Evolutionary conservation across 116 monocot genomes (phyloP), one percentile per base, ranked within the genome.

Genomic region (Dioscorea cayenensis): DNA sequence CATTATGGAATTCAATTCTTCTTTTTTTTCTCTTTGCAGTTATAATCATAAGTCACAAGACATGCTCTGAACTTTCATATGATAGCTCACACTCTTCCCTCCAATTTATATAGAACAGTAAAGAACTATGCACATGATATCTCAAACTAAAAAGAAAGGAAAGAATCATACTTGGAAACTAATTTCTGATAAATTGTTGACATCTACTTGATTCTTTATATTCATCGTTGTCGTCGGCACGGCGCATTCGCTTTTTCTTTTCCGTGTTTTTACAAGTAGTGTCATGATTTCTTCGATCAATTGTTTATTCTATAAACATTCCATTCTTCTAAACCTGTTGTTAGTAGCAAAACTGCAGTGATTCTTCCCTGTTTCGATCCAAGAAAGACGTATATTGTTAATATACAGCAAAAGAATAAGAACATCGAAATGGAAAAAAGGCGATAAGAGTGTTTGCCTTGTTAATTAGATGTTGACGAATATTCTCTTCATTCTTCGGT

Each of bases 41-140:
- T 20, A 62, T 23, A 62, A 62, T 62, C 62, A 62, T 62, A 21
- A 23, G 62, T 62, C 62, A 62, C 21, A 21, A 9, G 62, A 21
- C 62, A 62, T 62, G 62, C 20, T 20, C 23, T 62, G 62, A 62
- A 23, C 62, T 62, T 20, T 20, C 22, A 62, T 23, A 23, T 23
- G 62, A 62, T 62, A 12, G 4, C 23, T 62, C 62, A 62, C 62
- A 62, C 62, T 27, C 23, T 23, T 62, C 62, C 23, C 12, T 62
- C 25, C 20, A 27, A 10, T 20, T 62, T 21, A 62, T 23, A 62
- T 32, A 32, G 7, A 27, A 62, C 25, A 1, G 10, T 20, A 62
- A 62, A 23, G 10, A 62, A 62, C 62, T 62, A 62, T 62, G 23
- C 62, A 62, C 62, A 62, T 62, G 62, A 62, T 9, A 62, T 27